Evolutionary conservation across 2,329 filamentous ascomycete species (phyloP).

Genomic region (Paramyrothecium sp.): DNA sequence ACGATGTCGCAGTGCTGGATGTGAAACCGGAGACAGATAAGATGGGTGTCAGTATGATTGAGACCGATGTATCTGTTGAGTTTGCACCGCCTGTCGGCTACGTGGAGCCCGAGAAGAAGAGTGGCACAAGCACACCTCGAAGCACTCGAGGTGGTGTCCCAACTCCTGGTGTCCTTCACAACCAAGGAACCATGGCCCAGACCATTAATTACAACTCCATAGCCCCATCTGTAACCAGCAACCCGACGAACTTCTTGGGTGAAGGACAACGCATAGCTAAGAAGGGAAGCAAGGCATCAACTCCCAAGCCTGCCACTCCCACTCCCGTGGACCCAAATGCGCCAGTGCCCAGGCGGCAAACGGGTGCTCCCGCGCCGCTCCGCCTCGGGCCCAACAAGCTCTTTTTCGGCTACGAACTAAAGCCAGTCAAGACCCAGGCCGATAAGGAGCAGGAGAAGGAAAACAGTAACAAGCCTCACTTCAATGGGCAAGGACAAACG

Average conservation of each 20-base stretch:
- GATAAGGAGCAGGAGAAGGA: conserved; percentile 67
- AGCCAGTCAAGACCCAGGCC: conserved; percentile 77
- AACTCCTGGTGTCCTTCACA: conserved; percentile 73
- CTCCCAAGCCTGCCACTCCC: conserved; percentile 70
- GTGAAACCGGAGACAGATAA: conserved; percentile 83
- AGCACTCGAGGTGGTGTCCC: conserved; percentile 65
- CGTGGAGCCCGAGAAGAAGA: conserved; percentile 75
- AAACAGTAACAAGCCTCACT: conserved; percentile 66
- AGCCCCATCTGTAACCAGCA: conserved; percentile 71
- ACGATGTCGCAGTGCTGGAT: conserved; percentile 89
- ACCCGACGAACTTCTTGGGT: conserved; percentile 74
- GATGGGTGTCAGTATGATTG: conserved; percentile 88
- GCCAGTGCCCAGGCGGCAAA: conserved; percentile 41
- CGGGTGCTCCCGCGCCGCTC: conserved; percentile 82
- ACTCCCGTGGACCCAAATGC: conserved; percentile 39
- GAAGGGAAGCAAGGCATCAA: conserved; percentile 66
- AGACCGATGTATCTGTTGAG: conserved; percentile 95
- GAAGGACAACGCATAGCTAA: conserved; percentile 85
- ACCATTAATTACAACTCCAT: conserved; percentile 96
- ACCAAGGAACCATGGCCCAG: conserved; percentile 91
- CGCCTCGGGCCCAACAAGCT: conserved; percentile 84
- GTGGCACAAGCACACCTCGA: conserved; percentile 83
- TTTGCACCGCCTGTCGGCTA: conserved; percentile 94
- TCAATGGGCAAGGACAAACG: conserved; percentile 82
- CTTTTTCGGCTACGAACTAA: conserved; percentile 95